Evolutionary conservation across 331 rosid species (phyloP).

Genomic region (Erythrophleum ivorense): DNA sequence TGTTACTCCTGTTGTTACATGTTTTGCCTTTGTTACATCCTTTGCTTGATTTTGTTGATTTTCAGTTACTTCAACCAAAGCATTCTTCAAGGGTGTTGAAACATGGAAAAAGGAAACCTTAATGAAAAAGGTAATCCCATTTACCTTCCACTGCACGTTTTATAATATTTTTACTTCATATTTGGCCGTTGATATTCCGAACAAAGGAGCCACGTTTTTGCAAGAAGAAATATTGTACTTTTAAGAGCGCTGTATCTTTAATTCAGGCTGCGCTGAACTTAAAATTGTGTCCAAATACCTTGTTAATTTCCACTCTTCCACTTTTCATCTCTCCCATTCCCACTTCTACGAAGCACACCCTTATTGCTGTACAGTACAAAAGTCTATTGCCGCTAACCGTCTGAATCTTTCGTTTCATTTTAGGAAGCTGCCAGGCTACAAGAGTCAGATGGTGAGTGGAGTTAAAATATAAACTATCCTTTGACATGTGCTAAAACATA

Average conservation of each 20-base stretch:
- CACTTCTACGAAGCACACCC: not conserved
- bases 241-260: not conserved
- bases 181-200: not conserved
- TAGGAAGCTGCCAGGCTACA: conserved; percentile 63
- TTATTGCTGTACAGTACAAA: not conserved
- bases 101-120: conserved; percentile 91
- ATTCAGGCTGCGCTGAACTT: not conserved
- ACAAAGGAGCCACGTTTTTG: not conserved
- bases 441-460: conserved; percentile 54
- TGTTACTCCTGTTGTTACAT: not conserved
- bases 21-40: not conserved
- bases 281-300: not conserved
- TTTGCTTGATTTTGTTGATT: conserved; percentile 20
- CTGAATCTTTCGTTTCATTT: conserved; percentile 40
- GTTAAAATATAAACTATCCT: conserved; percentile 35
- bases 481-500: conserved; percentile 14
- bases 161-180: not conserved
- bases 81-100: conserved; percentile 75
- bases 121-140: conserved; percentile 60
- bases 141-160: not conserved
- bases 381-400: conserved; percentile 39
- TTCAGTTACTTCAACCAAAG: conserved; percentile 83
- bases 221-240: not conserved
- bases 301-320: not conserved
- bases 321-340: not conserved